Evolutionary conservation across 108 stramenopile species (phyloP).

Genomic region (Nannochloropsis oceanica): DNA sequence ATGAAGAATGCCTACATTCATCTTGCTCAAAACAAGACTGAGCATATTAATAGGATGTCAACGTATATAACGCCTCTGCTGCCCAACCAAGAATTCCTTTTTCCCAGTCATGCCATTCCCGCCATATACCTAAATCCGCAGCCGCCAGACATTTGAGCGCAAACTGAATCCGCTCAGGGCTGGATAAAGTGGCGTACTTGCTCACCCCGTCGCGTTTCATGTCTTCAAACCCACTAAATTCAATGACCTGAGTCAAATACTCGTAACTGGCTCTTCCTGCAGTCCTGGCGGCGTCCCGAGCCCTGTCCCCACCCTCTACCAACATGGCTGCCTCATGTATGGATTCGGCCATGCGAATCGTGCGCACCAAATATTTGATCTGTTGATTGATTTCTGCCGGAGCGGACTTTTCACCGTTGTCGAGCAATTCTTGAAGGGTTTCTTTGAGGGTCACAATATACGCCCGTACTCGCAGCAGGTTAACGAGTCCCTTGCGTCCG

Average conservation of each 20-base stretch:
- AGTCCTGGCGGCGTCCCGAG: background rate
- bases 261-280: background rate
- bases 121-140: background rate
- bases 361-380: background rate
- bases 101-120: background rate
- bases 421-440: background rate
- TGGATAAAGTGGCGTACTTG: background rate
- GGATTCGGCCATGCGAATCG: background rate
- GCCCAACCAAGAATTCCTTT: no score
- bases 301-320: background rate
- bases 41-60: no score
- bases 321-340: background rate
- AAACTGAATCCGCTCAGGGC: background rate
- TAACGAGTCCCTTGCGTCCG: background rate
- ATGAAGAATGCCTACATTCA: no score
- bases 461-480: background rate
- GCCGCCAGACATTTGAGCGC: background rate
- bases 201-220: background rate
- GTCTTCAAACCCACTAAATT: background rate
- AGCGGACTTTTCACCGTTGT: background rate
- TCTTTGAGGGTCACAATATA: background rate
- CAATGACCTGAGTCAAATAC: background rate
- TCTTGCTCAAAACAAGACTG: no score
- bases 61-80: no score
- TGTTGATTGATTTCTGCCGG: background rate